These are phyloP conservation scores for Pharus latifolius DNA, from an alignment of 176 grass and related monocot genomes.

Conservation along the genomic window DNA sequence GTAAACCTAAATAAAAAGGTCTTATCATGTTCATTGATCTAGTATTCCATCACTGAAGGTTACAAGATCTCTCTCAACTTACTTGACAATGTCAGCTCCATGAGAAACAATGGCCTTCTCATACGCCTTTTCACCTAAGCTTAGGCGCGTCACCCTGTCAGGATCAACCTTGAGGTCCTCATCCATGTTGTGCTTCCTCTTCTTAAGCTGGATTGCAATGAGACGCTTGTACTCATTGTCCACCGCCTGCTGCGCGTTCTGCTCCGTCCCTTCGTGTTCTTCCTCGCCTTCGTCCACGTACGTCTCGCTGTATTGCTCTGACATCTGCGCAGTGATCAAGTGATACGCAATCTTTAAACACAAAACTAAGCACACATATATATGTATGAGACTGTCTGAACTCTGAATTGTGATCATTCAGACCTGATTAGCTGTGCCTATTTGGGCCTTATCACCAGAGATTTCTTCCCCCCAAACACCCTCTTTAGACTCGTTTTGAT, in stretches of 20 bases:
- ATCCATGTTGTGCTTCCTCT: slow-evolving; percentile 54
- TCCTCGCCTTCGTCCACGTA: slow-evolving; percentile 26
- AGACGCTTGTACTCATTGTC: slow-evolving; percentile 50
- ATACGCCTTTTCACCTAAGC: slow-evolving; percentile 60
- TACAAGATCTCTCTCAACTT: neutral
- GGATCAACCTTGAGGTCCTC: slow-evolving; percentile 44
- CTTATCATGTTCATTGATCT: neutral
- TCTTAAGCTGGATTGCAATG: slow-evolving; percentile 49
- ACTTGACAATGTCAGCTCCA: slow-evolving; percentile 52
- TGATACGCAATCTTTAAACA: neutral
- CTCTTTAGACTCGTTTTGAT: neutral
- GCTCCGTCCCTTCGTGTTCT: slow-evolving; percentile 31
- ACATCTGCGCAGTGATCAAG: neutral
- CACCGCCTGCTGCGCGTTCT: slow-evolving; percentile 6
- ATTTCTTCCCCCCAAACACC: slow-evolving; percentile 62
- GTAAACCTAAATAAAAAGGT: slow-evolving; percentile 43
- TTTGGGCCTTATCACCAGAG: slow-evolving; percentile 11
- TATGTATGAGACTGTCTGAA: too few relatives aligned
- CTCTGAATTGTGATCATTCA: neutral
- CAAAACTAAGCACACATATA: neutral
- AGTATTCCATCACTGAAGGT: neutral
- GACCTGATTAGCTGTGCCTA: slow-evolving; percentile 5
- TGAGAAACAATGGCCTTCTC: slow-evolving; percentile 45
- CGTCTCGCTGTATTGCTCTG: slow-evolving; percentile 12
- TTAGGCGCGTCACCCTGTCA: slow-evolving; percentile 34